Percentiles rank a stretch among this genome's conserved stretches.
Evolutionary conservation across 345 rosid species (phyloP).

Genomic region (Combretum micranthum): DNA sequence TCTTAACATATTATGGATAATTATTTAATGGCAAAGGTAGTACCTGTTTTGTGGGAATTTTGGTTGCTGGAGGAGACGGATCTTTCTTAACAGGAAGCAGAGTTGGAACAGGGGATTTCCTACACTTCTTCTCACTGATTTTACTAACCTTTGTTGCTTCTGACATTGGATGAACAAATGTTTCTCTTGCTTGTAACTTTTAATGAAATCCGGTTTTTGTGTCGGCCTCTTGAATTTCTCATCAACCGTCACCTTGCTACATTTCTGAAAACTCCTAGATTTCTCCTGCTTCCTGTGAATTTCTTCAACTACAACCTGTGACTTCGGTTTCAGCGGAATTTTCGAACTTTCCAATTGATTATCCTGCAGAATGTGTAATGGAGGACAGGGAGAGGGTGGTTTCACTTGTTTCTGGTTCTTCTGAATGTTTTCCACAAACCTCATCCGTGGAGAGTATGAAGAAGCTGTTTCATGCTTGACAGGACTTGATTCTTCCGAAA

Average conservation of each 20-base stretch:
- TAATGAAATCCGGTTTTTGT: conserved; percentile 25
- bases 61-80: conserved; percentile 49
- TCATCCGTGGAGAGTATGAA: conserved; percentile 51
- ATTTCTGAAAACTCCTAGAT: conserved; percentile 13
- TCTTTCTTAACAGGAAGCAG: conserved; percentile 70
- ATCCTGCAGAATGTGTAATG: too few relatives aligned
- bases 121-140: conserved; percentile 48
- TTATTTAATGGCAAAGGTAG: background rate
- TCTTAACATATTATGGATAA: too few relatives aligned
- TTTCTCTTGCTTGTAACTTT: conserved; percentile 60
- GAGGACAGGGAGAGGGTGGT: conserved; percentile 7
- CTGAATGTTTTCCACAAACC: conserved; percentile 19
- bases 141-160: conserved; percentile 4
- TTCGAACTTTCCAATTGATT: background rate
- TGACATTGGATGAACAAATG: conserved; percentile 39
- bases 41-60: conserved; percentile 58
- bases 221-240: conserved; percentile 38
- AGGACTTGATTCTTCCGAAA: conserved; percentile 24
- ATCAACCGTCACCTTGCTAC: conserved; percentile 24
- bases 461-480: conserved; percentile 26
- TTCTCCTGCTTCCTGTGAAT: conserved; percentile 5
- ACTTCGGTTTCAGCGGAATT: conserved; percentile 17
- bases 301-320: background rate
- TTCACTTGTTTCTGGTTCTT: too few relatives aligned
- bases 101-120: conserved; percentile 47